A percentile compares a stretch with the other conserved stretches of the same genome.
Evolutionary conservation across 169 alveolate genomes (phyloP).

Genomic region (Plasmodium blacklocki): DNA sequence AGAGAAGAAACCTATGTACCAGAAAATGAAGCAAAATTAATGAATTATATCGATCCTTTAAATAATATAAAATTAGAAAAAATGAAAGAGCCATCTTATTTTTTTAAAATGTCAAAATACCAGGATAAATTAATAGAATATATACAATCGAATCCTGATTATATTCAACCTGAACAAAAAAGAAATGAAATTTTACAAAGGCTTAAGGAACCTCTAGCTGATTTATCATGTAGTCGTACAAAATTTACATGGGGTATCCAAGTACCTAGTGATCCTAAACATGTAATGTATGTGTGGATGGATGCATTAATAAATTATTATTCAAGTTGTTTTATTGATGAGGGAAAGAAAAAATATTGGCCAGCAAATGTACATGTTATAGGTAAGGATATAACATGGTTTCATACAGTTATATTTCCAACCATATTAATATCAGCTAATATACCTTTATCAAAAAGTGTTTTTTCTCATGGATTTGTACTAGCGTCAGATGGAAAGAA

Average conservation of each 20-base stretch:
- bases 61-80: slow-evolving; percentile 87
- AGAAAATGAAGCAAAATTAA: slow-evolving; percentile 91
- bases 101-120: slow-evolving; percentile 92
- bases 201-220: slow-evolving; percentile 89
- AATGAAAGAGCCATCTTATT: slow-evolving; percentile 92
- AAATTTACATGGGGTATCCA: slow-evolving; percentile 95
- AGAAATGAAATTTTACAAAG: slow-evolving; percentile 87
- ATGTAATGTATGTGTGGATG: slow-evolving; percentile 97
- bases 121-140: slow-evolving; percentile 85
- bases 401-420: slow-evolving; percentile 93
- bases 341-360: slow-evolving; percentile 80
- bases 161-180: slow-evolving; percentile 88
- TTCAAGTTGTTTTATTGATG: slow-evolving; percentile 83
- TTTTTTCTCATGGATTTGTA: slow-evolving; percentile 95
- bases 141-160: slow-evolving; percentile 84
- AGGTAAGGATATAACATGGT: slow-evolving; percentile 95
- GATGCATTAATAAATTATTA: slow-evolving; percentile 94
- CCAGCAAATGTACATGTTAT: slow-evolving; percentile 85
- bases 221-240: slow-evolving; percentile 91
- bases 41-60: slow-evolving; percentile 89
- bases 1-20: slow-evolving; percentile 94
- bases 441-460: slow-evolving; percentile 89
- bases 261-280: slow-evolving; percentile 87
- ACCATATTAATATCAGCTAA: slow-evolving; percentile 90
- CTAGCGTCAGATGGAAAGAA: slow-evolving; percentile 94